Evolutionary conservation across 2,329 filamentous ascomycete species (phyloP).

Genomic region (Cytospora schulzeri): DNA sequence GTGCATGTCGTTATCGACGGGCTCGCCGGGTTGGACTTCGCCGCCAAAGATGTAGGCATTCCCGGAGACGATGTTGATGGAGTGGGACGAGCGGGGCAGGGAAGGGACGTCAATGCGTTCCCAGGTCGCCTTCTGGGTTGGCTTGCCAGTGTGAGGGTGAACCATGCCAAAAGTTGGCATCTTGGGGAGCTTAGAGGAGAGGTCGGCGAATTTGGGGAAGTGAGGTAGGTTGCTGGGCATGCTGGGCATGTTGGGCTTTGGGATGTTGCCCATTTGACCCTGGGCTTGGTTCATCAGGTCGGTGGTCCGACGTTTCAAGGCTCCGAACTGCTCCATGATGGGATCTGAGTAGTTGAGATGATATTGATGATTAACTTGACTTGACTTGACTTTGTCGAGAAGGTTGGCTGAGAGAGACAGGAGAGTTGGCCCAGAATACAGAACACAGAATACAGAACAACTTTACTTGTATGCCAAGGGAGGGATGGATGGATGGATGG

Average conservation of each 20-base stretch:
- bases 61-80: slow-evolving; percentile 60
- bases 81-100: slow-evolving; percentile 74
- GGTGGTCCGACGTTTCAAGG: slow-evolving; percentile 24
- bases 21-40: slow-evolving; percentile 63
- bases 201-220: slow-evolving; percentile 31
- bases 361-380: slow-evolving; percentile 1
- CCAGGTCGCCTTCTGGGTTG: slow-evolving; percentile 60
- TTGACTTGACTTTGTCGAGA: too few species aligned
- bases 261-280: slow-evolving; percentile 20
- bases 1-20: slow-evolving; percentile 74
- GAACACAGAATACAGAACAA: too few species aligned
- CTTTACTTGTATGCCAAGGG: too few species aligned
- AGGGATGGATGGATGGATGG: too few species aligned
- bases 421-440: background rate
- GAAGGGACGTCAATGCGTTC: slow-evolving; percentile 56
- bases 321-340: slow-evolving; percentile 22
- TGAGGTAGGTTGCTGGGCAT: slow-evolving; percentile 28
- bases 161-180: slow-evolving; percentile 29
- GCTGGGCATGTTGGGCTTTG: slow-evolving; percentile 19
- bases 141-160: slow-evolving; percentile 26
- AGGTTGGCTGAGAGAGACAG: background rate
- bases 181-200: slow-evolving; percentile 32
- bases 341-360: too few species aligned
- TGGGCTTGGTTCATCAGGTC: slow-evolving; percentile 21
- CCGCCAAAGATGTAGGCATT: slow-evolving; percentile 74